These are phyloP conservation scores for Sordariomycetes sp. DNA, from an alignment of 2,329 filamentous ascomycete genomes.

Conservation along the genomic window DNA sequence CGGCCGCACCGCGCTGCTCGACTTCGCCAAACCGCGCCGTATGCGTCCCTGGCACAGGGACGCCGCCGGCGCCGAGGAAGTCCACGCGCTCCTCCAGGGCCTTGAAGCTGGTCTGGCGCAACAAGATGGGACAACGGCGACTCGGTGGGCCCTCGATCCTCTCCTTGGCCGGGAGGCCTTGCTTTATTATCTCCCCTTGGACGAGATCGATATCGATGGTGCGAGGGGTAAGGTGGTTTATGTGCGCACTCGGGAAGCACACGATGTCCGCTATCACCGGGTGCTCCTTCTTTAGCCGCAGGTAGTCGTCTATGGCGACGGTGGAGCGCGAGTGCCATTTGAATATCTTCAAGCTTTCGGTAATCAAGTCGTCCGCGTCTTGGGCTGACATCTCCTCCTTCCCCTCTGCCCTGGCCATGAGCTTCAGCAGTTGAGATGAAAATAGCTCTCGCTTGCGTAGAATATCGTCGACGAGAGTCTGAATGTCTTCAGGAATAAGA, in stretches of 20 bases:
- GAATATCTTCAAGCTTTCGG: slow-evolving; percentile 32
- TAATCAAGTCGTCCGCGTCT: slow-evolving; percentile 25
- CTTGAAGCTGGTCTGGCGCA: slow-evolving; percentile 43
- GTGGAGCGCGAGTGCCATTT: slow-evolving; percentile 32
- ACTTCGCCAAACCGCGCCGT: slow-evolving; percentile 41
- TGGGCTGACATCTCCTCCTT: background rate
- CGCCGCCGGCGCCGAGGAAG: slow-evolving; percentile 18
- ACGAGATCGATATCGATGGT: slow-evolving; percentile 35
- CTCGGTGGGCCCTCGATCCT: slow-evolving; percentile 39
- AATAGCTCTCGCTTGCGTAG: background rate
- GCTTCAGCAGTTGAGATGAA: background rate
- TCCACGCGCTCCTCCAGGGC: slow-evolving; percentile 35
- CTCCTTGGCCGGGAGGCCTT: slow-evolving; percentile 32
- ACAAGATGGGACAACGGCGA: slow-evolving; percentile 30
- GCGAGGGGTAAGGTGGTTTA: slow-evolving; percentile 42
- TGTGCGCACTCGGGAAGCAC: slow-evolving; percentile 29
- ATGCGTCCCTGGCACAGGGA: slow-evolving; percentile 24
- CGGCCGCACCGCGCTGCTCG: slow-evolving; percentile 38
- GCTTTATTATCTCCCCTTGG: slow-evolving; percentile 27
- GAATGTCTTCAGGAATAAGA: slow-evolving; percentile 21
- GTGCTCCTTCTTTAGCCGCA: slow-evolving; percentile 27
- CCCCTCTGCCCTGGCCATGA: background rate
- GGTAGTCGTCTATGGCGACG: slow-evolving; percentile 28
- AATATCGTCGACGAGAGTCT: slow-evolving; percentile 5
- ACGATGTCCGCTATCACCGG: slow-evolving; percentile 37